phyloP scores from a whole-genome alignment of 352 stramenopile genomes.

The Globisporangium apiculatum region DNA sequence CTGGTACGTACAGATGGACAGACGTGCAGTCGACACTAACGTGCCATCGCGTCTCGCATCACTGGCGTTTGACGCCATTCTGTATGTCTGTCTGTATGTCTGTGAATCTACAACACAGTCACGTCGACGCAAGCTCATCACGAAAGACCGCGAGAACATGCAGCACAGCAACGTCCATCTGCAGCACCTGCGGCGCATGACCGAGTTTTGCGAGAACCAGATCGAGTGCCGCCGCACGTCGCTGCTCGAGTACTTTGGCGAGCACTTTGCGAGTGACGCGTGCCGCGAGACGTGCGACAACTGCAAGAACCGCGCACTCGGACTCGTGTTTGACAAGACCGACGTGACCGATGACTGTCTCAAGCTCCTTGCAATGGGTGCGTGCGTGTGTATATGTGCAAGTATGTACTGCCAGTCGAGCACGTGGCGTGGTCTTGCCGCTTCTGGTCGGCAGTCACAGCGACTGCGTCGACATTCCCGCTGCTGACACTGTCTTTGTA shows the following conservation, averaged over 20 bases:
- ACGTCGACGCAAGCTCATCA: constrained; percentile 66
- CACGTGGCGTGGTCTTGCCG: too few species aligned
- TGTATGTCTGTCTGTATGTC: too few species aligned
- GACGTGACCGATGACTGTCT: constrained; percentile 77
- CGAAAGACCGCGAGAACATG: constrained; percentile 72
- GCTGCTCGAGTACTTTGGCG: constrained; percentile 85
- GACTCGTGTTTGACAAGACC: constrained; percentile 58
- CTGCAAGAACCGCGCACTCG: constrained; percentile 74
- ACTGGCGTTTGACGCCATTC: too few species aligned
- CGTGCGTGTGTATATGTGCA: constrained; percentile 4
- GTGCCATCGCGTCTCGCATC: too few species aligned
- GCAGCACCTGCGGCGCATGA: constrained; percentile 77
- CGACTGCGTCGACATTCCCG: too few species aligned
- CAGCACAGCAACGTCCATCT: constrained; percentile 79
- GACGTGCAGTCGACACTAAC: too few species aligned
- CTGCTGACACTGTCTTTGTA: not conserved
- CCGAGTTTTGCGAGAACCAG: constrained; percentile 86
- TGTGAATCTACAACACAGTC: constrained; percentile 18
- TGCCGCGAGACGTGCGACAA: constrained; percentile 83
- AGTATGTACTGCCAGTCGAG: not conserved
- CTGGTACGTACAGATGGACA: constrained; percentile 30
- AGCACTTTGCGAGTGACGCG: constrained; percentile 71
- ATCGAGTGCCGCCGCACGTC: constrained; percentile 78
- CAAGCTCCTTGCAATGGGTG: constrained; percentile 53
- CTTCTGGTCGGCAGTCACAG: too few species aligned